Percentiles rank a stretch among this genome's conserved stretches.
phyloP scores from a whole-genome alignment of 164 flowering plant species.

The Aristolochia contorta region DNA sequence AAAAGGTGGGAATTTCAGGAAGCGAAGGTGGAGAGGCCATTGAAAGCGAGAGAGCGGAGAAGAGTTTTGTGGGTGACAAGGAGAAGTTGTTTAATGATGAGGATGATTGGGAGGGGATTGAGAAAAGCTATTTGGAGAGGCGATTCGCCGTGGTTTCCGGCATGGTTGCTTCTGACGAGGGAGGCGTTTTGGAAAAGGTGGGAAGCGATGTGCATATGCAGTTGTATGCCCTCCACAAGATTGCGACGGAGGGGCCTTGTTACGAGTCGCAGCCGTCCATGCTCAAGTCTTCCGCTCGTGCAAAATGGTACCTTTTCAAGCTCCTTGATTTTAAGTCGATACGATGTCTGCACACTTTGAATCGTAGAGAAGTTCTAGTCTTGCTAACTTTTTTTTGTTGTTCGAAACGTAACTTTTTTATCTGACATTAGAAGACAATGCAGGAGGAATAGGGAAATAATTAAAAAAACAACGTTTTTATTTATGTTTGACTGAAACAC shows the following conservation, averaged over 20 bases:
- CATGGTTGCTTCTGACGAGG: constrained; percentile 24
- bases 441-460: too few relatives aligned
- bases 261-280: constrained; percentile 60
- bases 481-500: too few relatives aligned
- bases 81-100: constrained; percentile 25
- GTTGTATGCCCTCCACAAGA: constrained; percentile 62
- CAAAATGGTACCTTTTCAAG: constrained; percentile 69
- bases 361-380: neutral
- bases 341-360: too few relatives aligned
- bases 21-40: neutral
- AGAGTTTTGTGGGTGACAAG: constrained; percentile 6
- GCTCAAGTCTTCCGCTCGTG: constrained; percentile 58
- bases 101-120: constrained; percentile 94
- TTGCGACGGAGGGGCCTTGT: constrained; percentile 76
- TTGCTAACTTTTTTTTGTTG: too few relatives aligned
- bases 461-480: too few relatives aligned
- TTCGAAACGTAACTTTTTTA: too few relatives aligned
- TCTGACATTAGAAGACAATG: too few relatives aligned
- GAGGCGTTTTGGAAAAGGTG: constrained; percentile 23
- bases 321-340: neutral
- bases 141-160: constrained; percentile 40
- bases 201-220: constrained; percentile 57
- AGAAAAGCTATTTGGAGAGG: constrained; percentile 62
- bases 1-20: constrained; percentile 8
- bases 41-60: neutral